A percentile compares a stretch with the other conserved stretches of the same genome.
Evolutionary conservation across 2,329 filamentous ascomycete species (phyloP).

Genomic region (Apiospora rasikravindrae): DNA sequence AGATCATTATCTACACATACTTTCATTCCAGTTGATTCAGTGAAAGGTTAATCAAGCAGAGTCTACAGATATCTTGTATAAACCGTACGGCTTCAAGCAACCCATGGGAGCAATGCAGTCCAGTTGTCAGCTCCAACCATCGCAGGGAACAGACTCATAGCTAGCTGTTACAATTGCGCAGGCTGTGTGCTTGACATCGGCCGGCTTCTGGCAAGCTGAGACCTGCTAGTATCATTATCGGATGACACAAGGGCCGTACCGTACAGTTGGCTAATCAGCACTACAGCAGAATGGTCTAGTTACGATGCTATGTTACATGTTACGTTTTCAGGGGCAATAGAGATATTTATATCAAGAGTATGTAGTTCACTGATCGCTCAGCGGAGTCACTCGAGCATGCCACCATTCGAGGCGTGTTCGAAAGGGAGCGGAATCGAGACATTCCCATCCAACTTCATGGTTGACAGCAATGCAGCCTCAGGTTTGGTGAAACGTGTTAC

Average conservation of each 20-base stretch:
- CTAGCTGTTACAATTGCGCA: neutral
- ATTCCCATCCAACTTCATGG: neutral
- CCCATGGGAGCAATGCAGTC: neutral
- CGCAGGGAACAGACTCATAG: too few relatives aligned
- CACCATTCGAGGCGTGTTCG: too few relatives aligned
- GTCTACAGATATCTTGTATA: neutral
- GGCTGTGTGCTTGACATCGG: neutral
- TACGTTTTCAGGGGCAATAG: too few relatives aligned
- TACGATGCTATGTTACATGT: neutral
- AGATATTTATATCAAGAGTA: neutral
- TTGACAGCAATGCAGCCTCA: neutral
- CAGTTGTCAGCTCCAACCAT: neutral
- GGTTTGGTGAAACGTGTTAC: too few relatives aligned
- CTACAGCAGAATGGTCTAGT: neutral
- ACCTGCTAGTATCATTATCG: neutral
- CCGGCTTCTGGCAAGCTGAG: neutral
- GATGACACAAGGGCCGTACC: constrained; percentile 10
- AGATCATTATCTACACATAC: neutral
- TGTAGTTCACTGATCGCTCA: neutral
- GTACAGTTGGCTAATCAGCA: neutral
- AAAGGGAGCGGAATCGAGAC: neutral
- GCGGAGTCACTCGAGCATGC: neutral
- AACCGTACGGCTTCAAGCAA: too few relatives aligned
- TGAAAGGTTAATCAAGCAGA: neutral
- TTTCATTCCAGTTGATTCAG: too few relatives aligned